These are phyloP conservation scores for Trifolium repens DNA, from an alignment of 306 rosid genomes.

Conservation along the genomic window DNA sequence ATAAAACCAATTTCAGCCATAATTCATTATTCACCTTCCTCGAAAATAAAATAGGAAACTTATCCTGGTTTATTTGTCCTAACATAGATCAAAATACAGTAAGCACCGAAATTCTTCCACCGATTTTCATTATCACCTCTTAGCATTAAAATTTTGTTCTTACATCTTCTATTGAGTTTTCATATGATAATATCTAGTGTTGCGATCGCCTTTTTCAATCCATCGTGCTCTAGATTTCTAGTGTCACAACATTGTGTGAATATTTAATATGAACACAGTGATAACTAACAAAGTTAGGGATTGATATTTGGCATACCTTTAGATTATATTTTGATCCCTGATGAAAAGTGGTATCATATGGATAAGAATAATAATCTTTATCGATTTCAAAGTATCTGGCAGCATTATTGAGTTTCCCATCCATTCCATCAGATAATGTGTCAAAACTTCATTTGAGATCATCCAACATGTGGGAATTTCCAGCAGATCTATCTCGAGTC, in stretches of 20 bases:
- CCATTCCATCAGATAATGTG: constrained; percentile 56
- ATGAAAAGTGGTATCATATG: constrained; percentile 38
- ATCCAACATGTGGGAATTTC: constrained; percentile 25
- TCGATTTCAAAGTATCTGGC: constrained; percentile 46
- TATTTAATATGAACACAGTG: constrained; percentile 5
- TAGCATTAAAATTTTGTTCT: too few relatives aligned
- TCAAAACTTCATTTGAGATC: constrained; percentile 41
- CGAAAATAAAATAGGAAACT: too few relatives aligned
- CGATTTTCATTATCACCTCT: too few relatives aligned
- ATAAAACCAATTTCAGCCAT: too few relatives aligned
- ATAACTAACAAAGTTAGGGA: background rate
- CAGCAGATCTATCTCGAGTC: constrained; percentile 42
- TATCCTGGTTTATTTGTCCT: too few relatives aligned
- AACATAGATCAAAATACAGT: too few relatives aligned
- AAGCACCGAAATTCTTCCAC: too few relatives aligned
- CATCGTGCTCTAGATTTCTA: too few relatives aligned
- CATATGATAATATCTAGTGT: too few relatives aligned
- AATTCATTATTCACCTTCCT: too few relatives aligned
- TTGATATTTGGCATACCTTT: constrained; percentile 35
- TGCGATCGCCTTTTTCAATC: too few relatives aligned
- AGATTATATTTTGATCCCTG: constrained; percentile 19
- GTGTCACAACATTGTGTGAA: background rate
- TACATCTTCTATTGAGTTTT: too few relatives aligned
- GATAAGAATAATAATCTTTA: constrained; percentile 38
- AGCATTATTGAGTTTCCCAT: constrained; percentile 46